Percentiles rank a stretch among this genome's conserved stretches.
phyloP scores from a whole-genome alignment of 192 early-diverging fungal species.

The Pilobolus umbonatus region DNA sequence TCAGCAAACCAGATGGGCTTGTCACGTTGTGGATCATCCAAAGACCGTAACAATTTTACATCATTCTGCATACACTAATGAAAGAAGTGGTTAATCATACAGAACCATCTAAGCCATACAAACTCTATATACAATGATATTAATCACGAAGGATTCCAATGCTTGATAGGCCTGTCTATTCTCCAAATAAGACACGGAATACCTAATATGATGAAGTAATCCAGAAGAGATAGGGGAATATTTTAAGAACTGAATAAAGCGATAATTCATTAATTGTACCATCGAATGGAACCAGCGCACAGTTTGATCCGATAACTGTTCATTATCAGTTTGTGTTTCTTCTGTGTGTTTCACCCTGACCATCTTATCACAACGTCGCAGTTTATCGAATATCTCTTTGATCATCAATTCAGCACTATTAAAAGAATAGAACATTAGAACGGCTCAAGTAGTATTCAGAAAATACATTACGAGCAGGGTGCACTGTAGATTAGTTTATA shows the following conservation, averaged over 20 bases:
- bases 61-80: slow-evolving; percentile 38
- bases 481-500: slow-evolving; percentile 72
- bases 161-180: slow-evolving; percentile 65
- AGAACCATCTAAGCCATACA: slow-evolving; percentile 22
- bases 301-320: slow-evolving; percentile 36
- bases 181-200: slow-evolving; percentile 58
- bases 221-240: slow-evolving; percentile 59
- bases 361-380: slow-evolving; percentile 61
- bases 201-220: slow-evolving; percentile 62
- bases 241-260: slow-evolving; percentile 68
- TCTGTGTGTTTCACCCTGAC: slow-evolving; percentile 40
- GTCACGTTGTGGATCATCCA: slow-evolving; percentile 51
- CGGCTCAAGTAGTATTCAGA: not conserved
- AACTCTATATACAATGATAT: slow-evolving; percentile 48
- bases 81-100: slow-evolving; percentile 3
- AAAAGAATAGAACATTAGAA: slow-evolving; percentile 1
- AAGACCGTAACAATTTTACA: slow-evolving; percentile 46
- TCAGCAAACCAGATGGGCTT: slow-evolving; percentile 57
- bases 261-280: slow-evolving; percentile 68
- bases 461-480: slow-evolving; percentile 57
- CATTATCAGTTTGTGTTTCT: slow-evolving; percentile 16
- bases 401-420: slow-evolving; percentile 58
- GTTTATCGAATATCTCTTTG: slow-evolving; percentile 67
- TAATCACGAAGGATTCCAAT: slow-evolving; percentile 62
- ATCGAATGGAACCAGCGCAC: slow-evolving; percentile 71